Evolutionary conservation across 2,329 filamentous ascomycete species (phyloP).

Genomic region (Calonectria leucothoes): DNA sequence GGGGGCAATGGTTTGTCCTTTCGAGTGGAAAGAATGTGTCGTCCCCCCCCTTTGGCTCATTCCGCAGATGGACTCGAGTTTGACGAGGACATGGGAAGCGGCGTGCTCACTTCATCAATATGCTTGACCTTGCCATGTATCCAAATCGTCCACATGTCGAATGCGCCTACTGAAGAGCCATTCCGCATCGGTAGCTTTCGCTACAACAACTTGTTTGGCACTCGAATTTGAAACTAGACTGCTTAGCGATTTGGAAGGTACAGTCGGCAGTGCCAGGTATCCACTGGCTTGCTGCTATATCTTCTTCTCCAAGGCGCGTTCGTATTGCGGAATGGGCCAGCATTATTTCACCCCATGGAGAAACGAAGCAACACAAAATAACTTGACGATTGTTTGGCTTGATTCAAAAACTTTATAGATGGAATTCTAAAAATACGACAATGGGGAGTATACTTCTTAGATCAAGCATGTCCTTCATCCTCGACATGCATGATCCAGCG

Average conservation of each 20-base stretch:
- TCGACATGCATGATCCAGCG: too few species aligned
- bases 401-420: not conserved
- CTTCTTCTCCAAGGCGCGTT: not conserved
- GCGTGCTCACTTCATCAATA: too few species aligned
- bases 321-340: too few species aligned
- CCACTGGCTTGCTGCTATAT: not conserved
- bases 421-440: too few species aligned
- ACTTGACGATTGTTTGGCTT: not conserved
- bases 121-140: too few species aligned
- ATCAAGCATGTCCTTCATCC: too few species aligned
- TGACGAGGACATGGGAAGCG: not conserved
- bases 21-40: too few species aligned
- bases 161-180: too few species aligned
- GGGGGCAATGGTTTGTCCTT: not conserved
- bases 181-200: not conserved
- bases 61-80: not conserved
- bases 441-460: too few species aligned
- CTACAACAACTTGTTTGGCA: not conserved
- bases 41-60: not conserved
- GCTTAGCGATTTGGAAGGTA: not conserved
- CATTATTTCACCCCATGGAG: too few species aligned
- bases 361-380: too few species aligned
- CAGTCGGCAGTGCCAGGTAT: not conserved
- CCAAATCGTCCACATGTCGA: too few species aligned
- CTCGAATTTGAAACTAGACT: not conserved